Conservation (phyloP, 192 early-diverging fungal species). For the Backusella macrospora region DNA sequence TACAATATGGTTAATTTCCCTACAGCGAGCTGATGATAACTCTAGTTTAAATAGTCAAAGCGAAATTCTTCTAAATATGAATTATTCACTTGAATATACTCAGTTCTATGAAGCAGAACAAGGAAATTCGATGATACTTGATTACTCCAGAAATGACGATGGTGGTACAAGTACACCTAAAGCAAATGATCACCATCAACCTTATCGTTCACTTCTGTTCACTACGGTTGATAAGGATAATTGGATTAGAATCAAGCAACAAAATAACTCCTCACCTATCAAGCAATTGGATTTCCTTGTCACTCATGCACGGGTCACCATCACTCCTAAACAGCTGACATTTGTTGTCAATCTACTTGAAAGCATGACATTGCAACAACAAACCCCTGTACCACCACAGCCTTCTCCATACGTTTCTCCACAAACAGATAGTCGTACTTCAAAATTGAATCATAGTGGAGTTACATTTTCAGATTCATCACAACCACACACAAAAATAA, state of each 20-base stretch:
- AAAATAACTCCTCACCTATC: constrained; percentile 19
- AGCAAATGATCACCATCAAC: not conserved
- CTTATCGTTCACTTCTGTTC: constrained; percentile 48
- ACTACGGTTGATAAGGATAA: constrained; percentile 51
- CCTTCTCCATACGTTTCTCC: not conserved
- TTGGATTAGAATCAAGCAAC: constrained; percentile 46
- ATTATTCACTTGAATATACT: constrained; percentile 35
- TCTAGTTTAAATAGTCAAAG: not conserved
- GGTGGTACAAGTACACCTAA: not conserved
- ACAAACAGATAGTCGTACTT: not conserved
- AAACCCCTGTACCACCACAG: not conserved
- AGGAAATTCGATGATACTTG: constrained; percentile 22
- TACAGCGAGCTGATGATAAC: not conserved
- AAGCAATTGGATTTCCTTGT: constrained; percentile 47
- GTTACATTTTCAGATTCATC: not conserved
- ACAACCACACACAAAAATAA: constrained; percentile 32
- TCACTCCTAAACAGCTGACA: constrained; percentile 48
- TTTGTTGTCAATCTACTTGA: constrained; percentile 31
- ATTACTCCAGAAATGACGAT: constrained; percentile 18
- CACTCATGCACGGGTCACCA: constrained; percentile 36
- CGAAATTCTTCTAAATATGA: not conserved
- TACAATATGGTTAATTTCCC: constrained; percentile 49
- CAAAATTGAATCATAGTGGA: not conserved
- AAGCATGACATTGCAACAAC: not conserved
- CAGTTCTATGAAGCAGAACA: constrained; percentile 45